phyloP scores from a whole-genome alignment of 805 yeast species.

The Maudiozyma turicensis region DNA sequence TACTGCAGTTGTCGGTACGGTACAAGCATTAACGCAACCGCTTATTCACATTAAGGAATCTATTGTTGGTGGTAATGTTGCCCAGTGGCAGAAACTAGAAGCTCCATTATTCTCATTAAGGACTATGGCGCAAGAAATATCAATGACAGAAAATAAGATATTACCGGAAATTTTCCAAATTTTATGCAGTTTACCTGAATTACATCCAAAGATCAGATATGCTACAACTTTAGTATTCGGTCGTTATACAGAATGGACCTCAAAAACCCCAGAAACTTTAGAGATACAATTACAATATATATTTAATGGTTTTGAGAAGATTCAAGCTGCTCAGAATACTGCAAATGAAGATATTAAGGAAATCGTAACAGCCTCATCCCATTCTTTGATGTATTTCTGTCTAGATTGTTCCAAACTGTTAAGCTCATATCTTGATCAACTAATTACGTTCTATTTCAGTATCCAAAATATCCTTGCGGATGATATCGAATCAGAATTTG shows the following conservation, averaged over 20 bases:
- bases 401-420: constrained; percentile 73
- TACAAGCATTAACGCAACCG: constrained; percentile 61
- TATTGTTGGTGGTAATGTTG: constrained; percentile 17
- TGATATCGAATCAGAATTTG: constrained; percentile 62
- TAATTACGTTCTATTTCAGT: constrained; percentile 60
- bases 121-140: constrained; percentile 89
- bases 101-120: constrained; percentile 84
- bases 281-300: constrained; percentile 81
- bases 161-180: constrained; percentile 52
- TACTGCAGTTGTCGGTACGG: constrained; percentile 80
- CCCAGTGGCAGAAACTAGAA: constrained; percentile 76
- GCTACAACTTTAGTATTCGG: constrained; percentile 91
- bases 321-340: constrained; percentile 7
- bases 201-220: constrained; percentile 72
- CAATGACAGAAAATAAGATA: constrained; percentile 50
- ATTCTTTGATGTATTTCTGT: constrained; percentile 89
- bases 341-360: constrained; percentile 23
- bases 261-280: constrained; percentile 71
- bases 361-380: constrained; percentile 77
- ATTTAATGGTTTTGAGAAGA: constrained; percentile 52
- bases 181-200: constrained; percentile 64
- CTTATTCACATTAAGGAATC: constrained; percentile 44
- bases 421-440: constrained; percentile 59
- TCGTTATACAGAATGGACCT: constrained; percentile 94
- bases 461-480: constrained; percentile 36